Percentiles rank a stretch among this genome's conserved stretches.
Conservation (phyloP, 257 asterid species). For the Solanum dulcamara region DNA sequence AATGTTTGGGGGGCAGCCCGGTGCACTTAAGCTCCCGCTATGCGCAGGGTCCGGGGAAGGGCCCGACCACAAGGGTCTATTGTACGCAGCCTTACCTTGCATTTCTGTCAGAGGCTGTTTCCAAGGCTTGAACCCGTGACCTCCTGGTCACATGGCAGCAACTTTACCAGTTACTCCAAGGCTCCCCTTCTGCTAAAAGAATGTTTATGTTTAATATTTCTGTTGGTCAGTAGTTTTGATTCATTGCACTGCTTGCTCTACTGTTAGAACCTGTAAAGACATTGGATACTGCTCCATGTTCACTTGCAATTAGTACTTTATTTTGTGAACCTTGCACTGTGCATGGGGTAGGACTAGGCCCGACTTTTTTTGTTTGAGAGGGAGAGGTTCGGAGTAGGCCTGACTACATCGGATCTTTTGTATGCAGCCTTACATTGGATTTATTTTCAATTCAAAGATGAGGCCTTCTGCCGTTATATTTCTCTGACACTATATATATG, state of each 20-base stretch:
- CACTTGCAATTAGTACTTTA: neutral
- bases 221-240: neutral
- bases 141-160: too few relatives aligned
- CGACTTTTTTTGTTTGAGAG: neutral
- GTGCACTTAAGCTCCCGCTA: too few relatives aligned
- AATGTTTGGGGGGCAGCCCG: too few relatives aligned
- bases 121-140: too few relatives aligned
- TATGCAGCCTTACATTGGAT: neutral
- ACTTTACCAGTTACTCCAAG: too few relatives aligned
- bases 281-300: neutral
- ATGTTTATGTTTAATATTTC: neutral
- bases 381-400: neutral
- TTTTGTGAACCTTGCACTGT: neutral
- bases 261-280: neutral
- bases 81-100: too few relatives aligned
- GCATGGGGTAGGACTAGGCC: neutral
- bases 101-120: too few relatives aligned
- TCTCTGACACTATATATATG: neutral
- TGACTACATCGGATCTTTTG: neutral
- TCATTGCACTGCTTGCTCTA: neutral
- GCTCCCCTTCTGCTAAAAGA: too few relatives aligned
- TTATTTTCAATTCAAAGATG: neutral
- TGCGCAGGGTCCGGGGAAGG: too few relatives aligned
- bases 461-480: neutral
- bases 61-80: too few relatives aligned